Evolutionary conservation across 805 yeast genomes (phyloP), one percentile per base, ranked within the genome.

Genomic region (Suhomyces sp.): DNA sequence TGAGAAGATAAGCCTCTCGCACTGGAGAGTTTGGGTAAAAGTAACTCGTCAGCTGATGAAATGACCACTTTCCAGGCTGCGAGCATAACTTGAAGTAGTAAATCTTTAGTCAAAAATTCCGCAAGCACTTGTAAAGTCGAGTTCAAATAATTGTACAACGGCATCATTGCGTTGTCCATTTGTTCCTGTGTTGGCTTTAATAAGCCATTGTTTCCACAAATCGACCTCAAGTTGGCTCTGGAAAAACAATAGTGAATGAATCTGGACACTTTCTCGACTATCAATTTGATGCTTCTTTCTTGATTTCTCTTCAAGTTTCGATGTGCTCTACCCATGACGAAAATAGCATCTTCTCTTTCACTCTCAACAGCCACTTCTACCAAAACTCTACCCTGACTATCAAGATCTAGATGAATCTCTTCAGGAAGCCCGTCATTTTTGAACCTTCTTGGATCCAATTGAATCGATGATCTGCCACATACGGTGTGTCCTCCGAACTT

Each of bases 41-140:
- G 64, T 15, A 93, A 70, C 37, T 76, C 78, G 60, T 90, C 97
- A 0, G 93, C 87, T 21, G 84, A 76, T 2, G 74, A 68, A 6
- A 93, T 72, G 1, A 90, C 83, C 10, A 83, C 83, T n/a, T 73
- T 70, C 98, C 98, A 93, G 0, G 93, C 82, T 48, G 85, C 86
- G 1, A 85, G 61, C 87, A 89, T 86, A 0, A 89, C 88, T 56
- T 81, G 79, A 48, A 80, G 63, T 15, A 86, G 67, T 31, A 86
- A 67, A 1, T 78, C 83, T 17, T 76, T 71, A 0, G 89, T 80
- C 40, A 89, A 66, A 37, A 73, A 77, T 9, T 78, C 71, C 0
- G 89, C 90, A 40, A 89, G 68, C 1, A 86, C 83, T 49, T 77
- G 77, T 45, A 89, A 73, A 59, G 86, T 89, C 46, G 82, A 73